Evolutionary conservation across 345 rosid species (phyloP).

Genomic region (Syzygium aromaticum): DNA sequence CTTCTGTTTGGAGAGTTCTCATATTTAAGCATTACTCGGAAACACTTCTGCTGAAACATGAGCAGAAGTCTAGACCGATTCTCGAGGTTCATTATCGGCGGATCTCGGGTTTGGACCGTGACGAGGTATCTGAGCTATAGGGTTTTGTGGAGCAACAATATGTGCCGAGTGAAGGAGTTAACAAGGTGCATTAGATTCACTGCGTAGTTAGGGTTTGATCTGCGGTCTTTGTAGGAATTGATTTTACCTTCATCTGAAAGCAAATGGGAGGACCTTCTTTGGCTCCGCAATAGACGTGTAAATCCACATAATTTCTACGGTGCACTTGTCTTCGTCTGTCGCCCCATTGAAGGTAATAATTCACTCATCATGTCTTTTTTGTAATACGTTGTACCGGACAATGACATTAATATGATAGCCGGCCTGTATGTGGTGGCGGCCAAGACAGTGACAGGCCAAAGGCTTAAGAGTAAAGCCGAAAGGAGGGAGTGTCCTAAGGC

Average conservation of each 20-base stretch:
- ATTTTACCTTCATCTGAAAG: not conserved
- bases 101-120: not conserved
- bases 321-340: not conserved
- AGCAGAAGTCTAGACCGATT: not conserved
- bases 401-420: not conserved
- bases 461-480: not conserved
- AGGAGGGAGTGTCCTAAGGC: not conserved
- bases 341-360: not conserved
- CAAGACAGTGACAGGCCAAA: not conserved
- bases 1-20: not conserved
- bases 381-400: not conserved
- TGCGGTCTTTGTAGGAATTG: not conserved
- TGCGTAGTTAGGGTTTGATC: not conserved
- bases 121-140: not conserved
- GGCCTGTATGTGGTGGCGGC: not conserved
- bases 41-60: not conserved
- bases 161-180: not conserved
- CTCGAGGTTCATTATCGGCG: not conserved
- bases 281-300: not conserved
- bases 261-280: not conserved
- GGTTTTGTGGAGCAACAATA: not conserved
- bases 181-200: not conserved
- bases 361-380: not conserved
- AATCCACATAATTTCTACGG: not conserved
- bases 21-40: not conserved